phyloP scores from a whole-genome alignment of 106 monocot species.

The Acanthochlamys bracteata region DNA sequence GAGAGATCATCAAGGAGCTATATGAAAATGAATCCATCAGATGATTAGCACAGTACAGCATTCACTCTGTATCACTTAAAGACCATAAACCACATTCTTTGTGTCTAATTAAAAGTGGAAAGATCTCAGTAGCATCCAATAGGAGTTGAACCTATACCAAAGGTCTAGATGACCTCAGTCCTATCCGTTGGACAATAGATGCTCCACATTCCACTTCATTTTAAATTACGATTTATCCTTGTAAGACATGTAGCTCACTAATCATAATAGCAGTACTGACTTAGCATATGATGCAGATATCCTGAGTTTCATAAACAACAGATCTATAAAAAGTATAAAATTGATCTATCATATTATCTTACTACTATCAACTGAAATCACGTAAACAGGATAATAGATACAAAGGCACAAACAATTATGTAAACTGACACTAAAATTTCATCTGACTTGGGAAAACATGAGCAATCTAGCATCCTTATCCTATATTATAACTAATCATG shows the following conservation, averaged over 20 bases:
- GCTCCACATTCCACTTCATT: background rate
- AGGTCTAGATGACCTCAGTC: slow-evolving; percentile 11
- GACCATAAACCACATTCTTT: background rate
- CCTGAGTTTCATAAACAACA: background rate
- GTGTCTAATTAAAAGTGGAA: background rate
- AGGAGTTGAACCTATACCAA: slow-evolving; percentile 15
- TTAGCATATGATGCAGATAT: background rate
- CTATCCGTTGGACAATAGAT: slow-evolving; percentile 14
- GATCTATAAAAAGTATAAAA: background rate
- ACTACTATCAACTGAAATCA: too few species aligned
- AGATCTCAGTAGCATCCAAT: slow-evolving; percentile 7
- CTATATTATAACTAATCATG: too few species aligned
- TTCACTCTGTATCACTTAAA: background rate
- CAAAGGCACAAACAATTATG: too few species aligned
- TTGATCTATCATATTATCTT: too few species aligned
- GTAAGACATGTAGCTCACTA: background rate
- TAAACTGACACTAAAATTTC: too few species aligned
- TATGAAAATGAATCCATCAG: too few species aligned
- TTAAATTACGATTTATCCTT: too few species aligned
- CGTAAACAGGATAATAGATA: too few species aligned
- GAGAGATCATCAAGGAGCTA: too few species aligned
- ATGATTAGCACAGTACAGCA: too few species aligned
- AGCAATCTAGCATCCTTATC: too few species aligned
- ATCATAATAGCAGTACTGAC: background rate
- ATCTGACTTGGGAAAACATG: too few species aligned